phyloP scores from a whole-genome alignment of 495 filamentous ascomycete species.

The Aspergillus avenaceus region DNA sequence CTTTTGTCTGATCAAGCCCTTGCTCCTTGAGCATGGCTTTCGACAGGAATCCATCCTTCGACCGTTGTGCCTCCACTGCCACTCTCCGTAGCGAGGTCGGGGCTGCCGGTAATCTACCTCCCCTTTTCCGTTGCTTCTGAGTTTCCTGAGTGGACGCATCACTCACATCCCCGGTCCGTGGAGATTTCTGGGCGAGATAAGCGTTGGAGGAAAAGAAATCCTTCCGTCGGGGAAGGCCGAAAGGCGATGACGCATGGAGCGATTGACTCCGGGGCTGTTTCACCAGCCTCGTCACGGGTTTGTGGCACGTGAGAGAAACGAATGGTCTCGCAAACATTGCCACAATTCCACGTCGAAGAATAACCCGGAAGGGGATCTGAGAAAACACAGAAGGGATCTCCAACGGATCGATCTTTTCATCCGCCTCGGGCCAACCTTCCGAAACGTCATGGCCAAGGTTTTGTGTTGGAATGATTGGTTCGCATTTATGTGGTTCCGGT shows the following conservation, averaged over 20 bases:
- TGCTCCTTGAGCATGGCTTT: conserved; percentile 38
- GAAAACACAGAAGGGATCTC: conserved; percentile 5
- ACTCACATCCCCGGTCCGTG: conserved; percentile 15
- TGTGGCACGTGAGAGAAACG: conserved; percentile 29
- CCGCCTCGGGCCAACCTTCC: too few species aligned
- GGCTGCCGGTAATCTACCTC: conserved; percentile 42
- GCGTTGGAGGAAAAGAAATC: conserved; percentile 51
- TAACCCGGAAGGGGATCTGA: too few species aligned
- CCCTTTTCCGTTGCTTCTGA: conserved; percentile 42
- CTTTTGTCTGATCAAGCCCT: conserved; percentile 41
- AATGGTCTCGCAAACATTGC: conserved; percentile 36
- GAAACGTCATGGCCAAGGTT: too few species aligned
- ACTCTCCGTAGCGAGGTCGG: conserved; percentile 54
- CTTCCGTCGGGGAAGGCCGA: conserved; percentile 33
- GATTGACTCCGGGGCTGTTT: conserved; percentile 25
- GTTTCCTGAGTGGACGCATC: conserved; percentile 17
- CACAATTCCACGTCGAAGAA: too few species aligned
- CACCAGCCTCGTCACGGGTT: conserved; percentile 18
- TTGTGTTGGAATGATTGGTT: too few species aligned
- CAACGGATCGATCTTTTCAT: not conserved
- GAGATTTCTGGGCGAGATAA: conserved; percentile 32
- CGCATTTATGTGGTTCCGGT: too few species aligned
- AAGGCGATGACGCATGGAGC: conserved; percentile 38
- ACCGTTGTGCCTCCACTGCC: conserved; percentile 57
- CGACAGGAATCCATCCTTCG: conserved; percentile 43